Percentiles rank a stretch among this genome's conserved stretches.
These are phyloP conservation scores for Cyanodermella asteris DNA, from an alignment of 2,329 filamentous ascomycete genomes.

Conservation along the genomic window DNA sequence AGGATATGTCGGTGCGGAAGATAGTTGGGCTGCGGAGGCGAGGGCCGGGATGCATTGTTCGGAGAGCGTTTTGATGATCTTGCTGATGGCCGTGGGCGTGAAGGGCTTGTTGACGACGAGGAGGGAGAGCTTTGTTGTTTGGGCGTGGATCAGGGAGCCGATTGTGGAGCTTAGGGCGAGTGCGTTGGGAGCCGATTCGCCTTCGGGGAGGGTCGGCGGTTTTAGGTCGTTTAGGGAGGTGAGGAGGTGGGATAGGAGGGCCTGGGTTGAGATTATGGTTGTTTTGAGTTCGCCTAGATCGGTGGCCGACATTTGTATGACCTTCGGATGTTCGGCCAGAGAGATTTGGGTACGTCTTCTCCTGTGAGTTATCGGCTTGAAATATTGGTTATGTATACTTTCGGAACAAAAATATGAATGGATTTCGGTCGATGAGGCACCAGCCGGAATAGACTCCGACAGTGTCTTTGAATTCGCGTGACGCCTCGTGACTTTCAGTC, in stretches of 20 bases:
- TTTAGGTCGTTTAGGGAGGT: conserved; percentile 13
- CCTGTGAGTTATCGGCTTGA: too few relatives aligned
- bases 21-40: conserved; percentile 46
- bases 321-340: too few relatives aligned
- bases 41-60: conserved; percentile 53
- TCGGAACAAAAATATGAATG: too few relatives aligned
- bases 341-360: too few relatives aligned
- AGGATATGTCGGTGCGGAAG: conserved; percentile 40
- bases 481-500: too few relatives aligned
- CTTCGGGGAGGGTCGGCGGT: conserved; percentile 3
- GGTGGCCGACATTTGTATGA: too few relatives aligned
- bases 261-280: conserved; percentile 14
- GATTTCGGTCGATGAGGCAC: too few relatives aligned
- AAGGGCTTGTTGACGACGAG: conserved; percentile 74
- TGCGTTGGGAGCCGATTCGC: conserved; percentile 14
- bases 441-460: too few relatives aligned
- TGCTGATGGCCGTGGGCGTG: conserved; percentile 51
- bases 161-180: conserved; percentile 51
- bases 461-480: too few relatives aligned
- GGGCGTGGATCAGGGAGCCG: conserved; percentile 52
- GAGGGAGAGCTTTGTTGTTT: conserved; percentile 71
- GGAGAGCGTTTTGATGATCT: conserved; percentile 50
- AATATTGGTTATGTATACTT: too few relatives aligned
- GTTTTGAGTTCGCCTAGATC: conserved; percentile 11
- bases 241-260: conserved; percentile 19